phyloP scores from a whole-genome alignment of 1,139 yeast species.

The Lodderomyces metapsilosis region DNA sequence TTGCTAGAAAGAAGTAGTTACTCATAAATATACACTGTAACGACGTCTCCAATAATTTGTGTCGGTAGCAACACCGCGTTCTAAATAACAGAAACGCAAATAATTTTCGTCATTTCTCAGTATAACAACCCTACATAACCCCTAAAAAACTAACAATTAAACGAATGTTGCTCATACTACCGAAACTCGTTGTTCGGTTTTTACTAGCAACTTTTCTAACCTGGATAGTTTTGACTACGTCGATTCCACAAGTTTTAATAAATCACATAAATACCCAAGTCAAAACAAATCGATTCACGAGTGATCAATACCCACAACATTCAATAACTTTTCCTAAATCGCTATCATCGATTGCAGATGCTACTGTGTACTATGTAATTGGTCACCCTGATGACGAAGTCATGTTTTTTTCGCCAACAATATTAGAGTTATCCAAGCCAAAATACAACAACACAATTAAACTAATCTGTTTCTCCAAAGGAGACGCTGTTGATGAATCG shows the following conservation, averaged over 20 bases:
- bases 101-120: too few relatives aligned
- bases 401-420: conserved; percentile 91
- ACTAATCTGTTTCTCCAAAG: conserved; percentile 73
- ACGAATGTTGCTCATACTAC: conserved; percentile 16
- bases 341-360: conserved; percentile 29
- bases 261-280: conserved; percentile 30
- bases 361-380: conserved; percentile 55
- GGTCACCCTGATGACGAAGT: conserved; percentile 99
- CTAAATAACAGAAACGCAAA: too few relatives aligned
- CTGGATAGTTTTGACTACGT: conserved; percentile 43
- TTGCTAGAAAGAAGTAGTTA: conserved; percentile 22
- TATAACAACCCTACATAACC: too few relatives aligned
- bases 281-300: conserved; percentile 23
- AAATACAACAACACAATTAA: conserved; percentile 51
- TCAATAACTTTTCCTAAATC: conserved; percentile 39
- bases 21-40: too few relatives aligned
- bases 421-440: conserved; percentile 51
- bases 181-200: conserved; percentile 18
- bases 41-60: too few relatives aligned
- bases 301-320: conserved; percentile 32
- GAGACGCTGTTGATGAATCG: conserved; percentile 64
- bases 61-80: too few relatives aligned
- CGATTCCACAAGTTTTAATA: conserved; percentile 36
- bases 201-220: conserved; percentile 25
- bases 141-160: conserved; percentile 4